A percentile compares a stretch with the other conserved stretches of the same genome.
phyloP scores from a whole-genome alignment of 768 basidiomycete species.

The Tephrocybe sp. region DNA sequence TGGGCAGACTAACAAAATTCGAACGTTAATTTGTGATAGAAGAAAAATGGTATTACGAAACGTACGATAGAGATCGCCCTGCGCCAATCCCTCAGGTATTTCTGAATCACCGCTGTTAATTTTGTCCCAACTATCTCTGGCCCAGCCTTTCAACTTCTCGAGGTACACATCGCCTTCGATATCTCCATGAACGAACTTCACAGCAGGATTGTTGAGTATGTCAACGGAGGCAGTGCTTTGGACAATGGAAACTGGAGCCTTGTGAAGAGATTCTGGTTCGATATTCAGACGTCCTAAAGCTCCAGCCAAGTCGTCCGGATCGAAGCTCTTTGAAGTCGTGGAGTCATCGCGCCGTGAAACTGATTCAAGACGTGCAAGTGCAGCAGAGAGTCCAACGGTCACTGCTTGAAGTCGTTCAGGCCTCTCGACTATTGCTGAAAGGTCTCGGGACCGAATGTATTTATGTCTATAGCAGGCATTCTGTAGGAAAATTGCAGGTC shows the following conservation, averaged over 20 bases:
- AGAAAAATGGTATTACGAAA: conserved; percentile 7
- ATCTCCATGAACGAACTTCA: conserved; percentile 74
- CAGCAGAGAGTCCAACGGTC: conserved; percentile 76
- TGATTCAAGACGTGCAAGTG: conserved; percentile 68
- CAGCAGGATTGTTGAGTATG: conserved; percentile 57
- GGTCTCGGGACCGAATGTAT: conserved; percentile 76
- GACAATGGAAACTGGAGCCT: conserved; percentile 40
- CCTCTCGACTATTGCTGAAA: conserved; percentile 80
- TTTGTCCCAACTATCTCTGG: conserved; percentile 55
- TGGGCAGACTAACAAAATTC: conserved; percentile 59
- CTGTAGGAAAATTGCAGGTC: conserved; percentile 52
- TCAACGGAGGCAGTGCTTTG: conserved; percentile 54
- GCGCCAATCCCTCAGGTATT: conserved; percentile 68
- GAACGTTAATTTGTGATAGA: conserved; percentile 1
- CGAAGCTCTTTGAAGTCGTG: background rate
- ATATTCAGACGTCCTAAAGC: conserved; percentile 47
- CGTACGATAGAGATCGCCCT: conserved; percentile 84
- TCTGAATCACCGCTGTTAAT: conserved; percentile 65
- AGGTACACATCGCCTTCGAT: conserved; percentile 66
- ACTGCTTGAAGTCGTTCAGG: conserved; percentile 88
- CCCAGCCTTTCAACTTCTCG: conserved; percentile 59
- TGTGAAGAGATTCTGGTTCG: conserved; percentile 12
- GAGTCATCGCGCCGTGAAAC: conserved; percentile 1
- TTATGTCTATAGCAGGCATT: conserved; percentile 70
- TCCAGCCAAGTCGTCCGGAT: conserved; percentile 40